Conservation (phyloP, 495 filamentous ascomycete species). For the Glonium stellatum region DNA sequence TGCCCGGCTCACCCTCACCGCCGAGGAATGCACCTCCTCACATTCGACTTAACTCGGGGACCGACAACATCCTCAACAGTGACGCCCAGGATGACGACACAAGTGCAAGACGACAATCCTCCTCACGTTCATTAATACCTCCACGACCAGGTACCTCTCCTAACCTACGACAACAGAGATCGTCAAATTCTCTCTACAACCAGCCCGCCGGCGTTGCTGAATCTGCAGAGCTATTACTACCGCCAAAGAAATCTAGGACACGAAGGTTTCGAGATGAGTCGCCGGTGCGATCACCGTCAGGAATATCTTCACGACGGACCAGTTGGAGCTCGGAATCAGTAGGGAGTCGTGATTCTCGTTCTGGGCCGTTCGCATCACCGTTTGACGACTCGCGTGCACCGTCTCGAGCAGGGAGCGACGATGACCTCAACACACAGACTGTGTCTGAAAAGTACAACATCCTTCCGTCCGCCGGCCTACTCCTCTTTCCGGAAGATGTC, state of each 20-base stretch:
- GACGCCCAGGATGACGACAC: slow-evolving; percentile 31
- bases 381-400: slow-evolving; percentile 55
- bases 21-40: slow-evolving; percentile 42
- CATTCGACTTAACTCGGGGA: slow-evolving; percentile 54
- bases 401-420: slow-evolving; percentile 57
- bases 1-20: slow-evolving; percentile 22
- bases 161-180: slow-evolving; percentile 6
- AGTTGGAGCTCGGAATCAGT: slow-evolving; percentile 55
- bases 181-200: slow-evolving; percentile 34
- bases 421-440: slow-evolving; percentile 66
- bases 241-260: slow-evolving; percentile 42
- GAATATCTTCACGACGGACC: slow-evolving; percentile 51
- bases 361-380: slow-evolving; percentile 45
- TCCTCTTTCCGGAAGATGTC: slow-evolving; percentile 68
- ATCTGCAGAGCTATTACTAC: slow-evolving; percentile 55
- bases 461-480: slow-evolving; percentile 59
- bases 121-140: slow-evolving; percentile 39
- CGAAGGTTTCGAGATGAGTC: slow-evolving; percentile 43
- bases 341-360: slow-evolving; percentile 47
- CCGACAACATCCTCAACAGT: slow-evolving; percentile 45
- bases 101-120: slow-evolving; percentile 35
- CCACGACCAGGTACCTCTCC: slow-evolving; percentile 34
- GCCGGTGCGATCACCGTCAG: slow-evolving; percentile 40
- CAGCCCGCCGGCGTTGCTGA: slow-evolving; percentile 38
- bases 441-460: slow-evolving; percentile 76